phyloP scores from a whole-genome alignment of 306 rosid genomes.

The Lathyrus oleraceus region DNA sequence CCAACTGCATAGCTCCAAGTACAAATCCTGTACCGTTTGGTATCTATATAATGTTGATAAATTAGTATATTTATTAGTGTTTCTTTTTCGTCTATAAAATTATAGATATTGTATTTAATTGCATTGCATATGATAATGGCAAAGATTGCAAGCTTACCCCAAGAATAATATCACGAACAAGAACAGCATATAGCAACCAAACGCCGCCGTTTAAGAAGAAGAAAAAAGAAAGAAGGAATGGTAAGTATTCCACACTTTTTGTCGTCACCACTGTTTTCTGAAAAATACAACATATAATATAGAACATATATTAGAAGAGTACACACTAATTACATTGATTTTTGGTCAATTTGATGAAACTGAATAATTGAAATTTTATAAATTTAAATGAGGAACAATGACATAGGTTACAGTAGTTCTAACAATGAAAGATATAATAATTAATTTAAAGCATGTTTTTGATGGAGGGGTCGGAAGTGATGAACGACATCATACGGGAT shows the following conservation, averaged over 20 bases:
- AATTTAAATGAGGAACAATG: not conserved
- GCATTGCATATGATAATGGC: no score
- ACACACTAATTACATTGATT: no score
- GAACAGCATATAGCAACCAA: conserved; percentile 64
- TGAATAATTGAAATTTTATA: no score
- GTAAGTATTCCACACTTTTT: conserved; percentile 71
- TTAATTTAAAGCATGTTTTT: no score
- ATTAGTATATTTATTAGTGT: not conserved
- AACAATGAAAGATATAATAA: not conserved
- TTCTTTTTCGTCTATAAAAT: no score
- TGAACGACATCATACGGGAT: no score
- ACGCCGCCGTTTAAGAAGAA: conserved; percentile 57
- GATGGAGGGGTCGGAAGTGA: not conserved
- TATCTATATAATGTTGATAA: conserved; percentile 5
- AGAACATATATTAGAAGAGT: no score
- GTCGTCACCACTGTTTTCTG: conserved; percentile 69
- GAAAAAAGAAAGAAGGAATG: conserved; percentile 64
- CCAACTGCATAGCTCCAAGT: conserved; percentile 37
- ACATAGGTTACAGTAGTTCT: not conserved
- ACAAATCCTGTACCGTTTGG: conserved; percentile 44
- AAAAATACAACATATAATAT: not conserved
- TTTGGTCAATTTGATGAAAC: no score
- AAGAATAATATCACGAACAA: conserved; percentile 50
- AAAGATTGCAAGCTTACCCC: conserved; percentile 44
- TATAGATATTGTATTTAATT: no score